These are phyloP conservation scores for Arabis alpina DNA, from an alignment of 345 rosid species.

Conservation along the genomic window DNA sequence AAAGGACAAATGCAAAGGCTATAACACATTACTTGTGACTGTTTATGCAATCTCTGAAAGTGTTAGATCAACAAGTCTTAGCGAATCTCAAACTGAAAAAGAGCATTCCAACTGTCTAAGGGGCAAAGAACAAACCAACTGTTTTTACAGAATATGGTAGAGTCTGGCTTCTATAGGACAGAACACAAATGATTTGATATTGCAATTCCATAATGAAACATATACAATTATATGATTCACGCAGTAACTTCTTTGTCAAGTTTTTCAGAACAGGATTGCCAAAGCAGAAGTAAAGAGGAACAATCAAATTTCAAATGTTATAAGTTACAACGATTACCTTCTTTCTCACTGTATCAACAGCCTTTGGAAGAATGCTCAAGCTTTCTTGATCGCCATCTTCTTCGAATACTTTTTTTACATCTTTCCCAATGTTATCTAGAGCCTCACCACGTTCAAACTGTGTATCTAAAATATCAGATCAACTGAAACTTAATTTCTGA, in stretches of 20 bases:
- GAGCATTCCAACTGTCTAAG: constrained; percentile 7
- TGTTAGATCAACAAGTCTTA: background rate
- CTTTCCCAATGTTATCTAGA: constrained; percentile 76
- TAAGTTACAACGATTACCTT: constrained; percentile 51
- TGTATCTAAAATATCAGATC: constrained; percentile 25
- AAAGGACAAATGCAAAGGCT: constrained; percentile 18
- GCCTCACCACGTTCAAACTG: constrained; percentile 99
- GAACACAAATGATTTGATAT: background rate
- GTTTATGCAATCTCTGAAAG: constrained; percentile 6
- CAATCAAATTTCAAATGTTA: background rate
- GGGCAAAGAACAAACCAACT: constrained; percentile 2
- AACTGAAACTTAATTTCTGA: constrained; percentile 2
- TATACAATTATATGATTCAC: background rate
- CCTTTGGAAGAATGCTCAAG: constrained; percentile 74
- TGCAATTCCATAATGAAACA: constrained; percentile 3
- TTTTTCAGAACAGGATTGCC: background rate
- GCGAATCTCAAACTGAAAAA: constrained; percentile 18
- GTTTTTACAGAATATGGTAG: background rate
- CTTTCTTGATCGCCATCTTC: constrained; percentile 90
- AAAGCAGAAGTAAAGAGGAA: constrained; percentile 31
- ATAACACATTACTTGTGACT: constrained; percentile 9
- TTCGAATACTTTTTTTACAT: constrained; percentile 66
- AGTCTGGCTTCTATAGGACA: background rate
- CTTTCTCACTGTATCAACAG: constrained; percentile 87
- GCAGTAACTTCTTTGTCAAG: constrained; percentile 11